phyloP scores from a whole-genome alignment of 202 grass and related monocot species.

The Schoenoplectus tabernaemontani region DNA sequence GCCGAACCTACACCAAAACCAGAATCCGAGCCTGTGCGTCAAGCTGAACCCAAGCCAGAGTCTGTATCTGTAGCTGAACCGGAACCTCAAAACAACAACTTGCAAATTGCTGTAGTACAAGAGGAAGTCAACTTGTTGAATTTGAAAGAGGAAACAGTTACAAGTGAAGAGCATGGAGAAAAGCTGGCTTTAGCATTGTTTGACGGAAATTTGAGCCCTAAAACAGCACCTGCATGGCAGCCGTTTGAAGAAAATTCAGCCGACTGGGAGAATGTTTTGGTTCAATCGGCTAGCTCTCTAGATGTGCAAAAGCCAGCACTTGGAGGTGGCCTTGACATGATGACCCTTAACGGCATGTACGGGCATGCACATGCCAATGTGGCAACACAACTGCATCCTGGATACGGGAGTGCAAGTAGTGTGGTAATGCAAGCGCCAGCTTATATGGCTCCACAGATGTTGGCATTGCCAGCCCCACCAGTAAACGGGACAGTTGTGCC shows the following conservation, averaged over 20 bases:
- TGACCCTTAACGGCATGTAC: constrained; percentile 82
- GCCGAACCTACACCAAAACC: neutral
- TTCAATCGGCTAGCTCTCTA: constrained; percentile 55
- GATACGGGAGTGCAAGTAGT: constrained; percentile 53
- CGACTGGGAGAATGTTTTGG: constrained; percentile 72
- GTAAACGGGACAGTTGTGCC: neutral
- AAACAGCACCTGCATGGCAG: constrained; percentile 36
- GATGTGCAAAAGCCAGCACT: constrained; percentile 37
- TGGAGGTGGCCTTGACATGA: constrained; percentile 52
- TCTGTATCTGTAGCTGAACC: neutral
- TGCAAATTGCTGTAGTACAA: constrained; percentile 13
- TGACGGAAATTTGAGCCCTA: constrained; percentile 22
- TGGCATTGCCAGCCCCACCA: constrained; percentile 41
- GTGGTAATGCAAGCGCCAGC: constrained; percentile 30
- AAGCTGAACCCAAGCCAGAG: neutral
- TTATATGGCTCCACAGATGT: constrained; percentile 26
- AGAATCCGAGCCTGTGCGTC: neutral
- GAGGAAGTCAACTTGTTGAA: constrained; percentile 60
- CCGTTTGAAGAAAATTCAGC: constrained; percentile 32
- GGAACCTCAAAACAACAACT: constrained; percentile 17
- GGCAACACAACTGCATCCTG: neutral
- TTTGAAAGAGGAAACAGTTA: constrained; percentile 48
- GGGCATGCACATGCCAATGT: constrained; percentile 29
- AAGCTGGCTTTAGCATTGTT: constrained; percentile 60
- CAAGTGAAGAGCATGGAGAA: constrained; percentile 39